Conservation (phyloP, 306 rosid genomes). For the Trifolium pratense region DNA sequence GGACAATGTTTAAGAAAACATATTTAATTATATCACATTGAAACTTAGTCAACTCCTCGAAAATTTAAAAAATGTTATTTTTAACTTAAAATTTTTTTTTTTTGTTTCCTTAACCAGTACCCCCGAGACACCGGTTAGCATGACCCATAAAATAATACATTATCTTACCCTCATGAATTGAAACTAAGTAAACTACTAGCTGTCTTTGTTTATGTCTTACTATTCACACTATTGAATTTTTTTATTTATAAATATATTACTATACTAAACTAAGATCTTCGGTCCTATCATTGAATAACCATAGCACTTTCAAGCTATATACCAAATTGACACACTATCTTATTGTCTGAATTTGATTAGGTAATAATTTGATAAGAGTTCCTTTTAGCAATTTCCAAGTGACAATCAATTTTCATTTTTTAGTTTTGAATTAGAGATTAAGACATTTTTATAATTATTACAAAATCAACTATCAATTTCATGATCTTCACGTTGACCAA, state of each 20-base stretch:
- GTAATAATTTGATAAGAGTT: conserved; percentile 28
- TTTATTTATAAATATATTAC: background rate
- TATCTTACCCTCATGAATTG: conserved; percentile 41
- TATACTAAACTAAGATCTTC: conserved; percentile 35
- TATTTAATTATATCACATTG: too few species aligned
- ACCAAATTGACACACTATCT: conserved; percentile 22
- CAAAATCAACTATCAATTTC: conserved; percentile 36
- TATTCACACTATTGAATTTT: conserved; percentile 8
- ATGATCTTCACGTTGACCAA: conserved; percentile 37
- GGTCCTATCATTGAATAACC: conserved; percentile 31
- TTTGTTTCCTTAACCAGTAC: too few species aligned
- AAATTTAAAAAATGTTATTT: too few species aligned
- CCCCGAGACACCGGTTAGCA: too few species aligned
- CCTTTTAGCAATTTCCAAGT: conserved; percentile 39
- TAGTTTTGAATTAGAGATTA: conserved; percentile 25
- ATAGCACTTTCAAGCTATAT: conserved; percentile 32
- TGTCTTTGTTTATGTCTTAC: conserved; percentile 42
- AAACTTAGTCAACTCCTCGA: too few species aligned
- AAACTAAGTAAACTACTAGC: conserved; percentile 38
- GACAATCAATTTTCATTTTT: conserved; percentile 28
- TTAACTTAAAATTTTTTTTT: too few species aligned
- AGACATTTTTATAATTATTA: conserved; percentile 24
- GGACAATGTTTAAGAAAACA: too few species aligned
- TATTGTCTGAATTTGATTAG: conserved; percentile 33
- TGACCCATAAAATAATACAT: too few species aligned